Evolutionary conservation across 2,329 filamentous ascomycete species (phyloP), one percentile per base, ranked within the genome.

Genomic region (Malbranchea cinnamomea): DNA sequence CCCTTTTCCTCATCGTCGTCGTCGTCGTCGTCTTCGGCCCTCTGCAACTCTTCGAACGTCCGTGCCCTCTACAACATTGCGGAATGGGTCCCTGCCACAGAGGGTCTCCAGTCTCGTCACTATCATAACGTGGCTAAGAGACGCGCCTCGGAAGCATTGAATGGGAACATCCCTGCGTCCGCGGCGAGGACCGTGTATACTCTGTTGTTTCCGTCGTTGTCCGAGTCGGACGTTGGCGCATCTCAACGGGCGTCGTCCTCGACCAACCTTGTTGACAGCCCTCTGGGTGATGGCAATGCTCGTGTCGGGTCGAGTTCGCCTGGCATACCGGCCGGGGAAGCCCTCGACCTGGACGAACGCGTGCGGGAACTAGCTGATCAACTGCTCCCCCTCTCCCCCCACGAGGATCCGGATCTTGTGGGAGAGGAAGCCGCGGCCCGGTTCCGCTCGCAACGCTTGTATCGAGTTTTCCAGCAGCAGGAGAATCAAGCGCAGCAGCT

Each of bases 341-440:
- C 8, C 18, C 22, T 11, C 16, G 18, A 18, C 10, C 5, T 18
- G 19, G 33, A 35, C 7, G 25, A 26, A 12, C 19, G 19, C 8
- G 28, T 16, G 23, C 13, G 42, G 41, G 19, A 26, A 21, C 24
- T 26, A 12, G 27, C 29, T n/a, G 14, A 25, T 9, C 22, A 33
- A 25, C 10, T 34, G 5, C 32, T 39, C 13, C 50, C 51, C 20
- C 24, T 58, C 22, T 59, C 64, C 5, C 72, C 71, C 2, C 59
- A 74, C 11, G 75, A 80, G 50, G 75, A 79, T 40, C 74, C 74
- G 0, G 65, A 74, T 33, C 56, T 79, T 6, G 75, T 79, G 2
- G 75, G 75, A 19, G 73, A 78, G 52, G 63, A 63, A 29, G 74
- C 73, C 3, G 75, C 75, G 2, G 57, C 60, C 6, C 51, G 61